Evolutionary conservation across 345 rosid genomes (phyloP).

Genomic region (Lenwebbia sp.): DNA sequence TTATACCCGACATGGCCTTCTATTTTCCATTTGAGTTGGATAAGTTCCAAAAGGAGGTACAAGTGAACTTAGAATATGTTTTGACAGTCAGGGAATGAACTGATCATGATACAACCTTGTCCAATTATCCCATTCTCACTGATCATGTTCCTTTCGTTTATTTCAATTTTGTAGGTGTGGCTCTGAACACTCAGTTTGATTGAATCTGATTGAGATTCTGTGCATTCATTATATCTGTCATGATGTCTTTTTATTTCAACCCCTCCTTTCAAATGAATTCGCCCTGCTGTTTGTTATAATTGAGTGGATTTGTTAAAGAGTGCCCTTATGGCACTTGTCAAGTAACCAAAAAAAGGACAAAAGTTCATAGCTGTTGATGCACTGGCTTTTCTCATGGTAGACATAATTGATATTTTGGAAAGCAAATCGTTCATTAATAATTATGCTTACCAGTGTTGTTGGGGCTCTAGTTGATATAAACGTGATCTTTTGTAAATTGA

Average conservation of each 20-base stretch:
- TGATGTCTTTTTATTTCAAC: neutral
- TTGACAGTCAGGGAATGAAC: neutral
- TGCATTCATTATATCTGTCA: neutral
- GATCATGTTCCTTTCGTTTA: neutral
- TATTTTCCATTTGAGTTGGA: slow-evolving; percentile 90
- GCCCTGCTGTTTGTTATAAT: neutral
- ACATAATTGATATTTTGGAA: neutral
- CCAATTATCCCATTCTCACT: neutral
- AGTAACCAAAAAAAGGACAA: neutral
- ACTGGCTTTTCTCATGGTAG: neutral
- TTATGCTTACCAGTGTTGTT: neutral
- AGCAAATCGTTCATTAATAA: neutral
- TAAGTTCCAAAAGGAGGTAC: slow-evolving; percentile 88
- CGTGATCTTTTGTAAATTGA: neutral
- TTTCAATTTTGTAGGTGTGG: neutral
- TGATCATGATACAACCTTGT: neutral
- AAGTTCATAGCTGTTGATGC: neutral
- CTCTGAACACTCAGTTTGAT: neutral
- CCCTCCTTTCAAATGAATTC: neutral
- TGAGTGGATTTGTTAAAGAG: neutral
- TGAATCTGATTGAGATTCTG: neutral
- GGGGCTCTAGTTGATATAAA: neutral
- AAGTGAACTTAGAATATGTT: neutral
- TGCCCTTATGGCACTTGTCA: neutral
- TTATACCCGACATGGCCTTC: slow-evolving; percentile 88